Evolutionary conservation across 202 grass and related monocot genomes (phyloP).

Genomic region (Musa balbisiana): DNA sequence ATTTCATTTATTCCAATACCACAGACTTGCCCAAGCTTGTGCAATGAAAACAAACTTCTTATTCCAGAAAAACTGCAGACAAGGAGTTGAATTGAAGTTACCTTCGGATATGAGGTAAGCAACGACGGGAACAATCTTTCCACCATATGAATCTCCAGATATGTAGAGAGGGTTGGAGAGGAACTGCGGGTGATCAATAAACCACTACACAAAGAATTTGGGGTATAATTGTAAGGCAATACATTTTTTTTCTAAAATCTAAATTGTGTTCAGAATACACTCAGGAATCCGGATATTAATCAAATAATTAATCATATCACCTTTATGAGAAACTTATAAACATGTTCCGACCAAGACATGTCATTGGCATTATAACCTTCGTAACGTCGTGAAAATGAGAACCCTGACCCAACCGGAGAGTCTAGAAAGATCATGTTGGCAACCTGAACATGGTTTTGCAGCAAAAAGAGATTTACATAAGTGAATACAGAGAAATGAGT

Average conservation of each 20-base stretch:
- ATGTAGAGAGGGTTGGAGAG: slow-evolving; percentile 17
- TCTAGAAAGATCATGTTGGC: not conserved
- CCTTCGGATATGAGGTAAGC: not conserved
- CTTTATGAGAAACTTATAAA: not conserved
- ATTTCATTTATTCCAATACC: too few species aligned
- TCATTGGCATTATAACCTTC: not conserved
- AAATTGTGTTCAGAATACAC: not conserved
- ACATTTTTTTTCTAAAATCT: not conserved
- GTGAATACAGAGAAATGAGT: not conserved
- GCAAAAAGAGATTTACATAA: not conserved
- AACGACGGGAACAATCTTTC: slow-evolving; percentile 9
- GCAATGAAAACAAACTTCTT: too few species aligned
- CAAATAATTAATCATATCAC: not conserved
- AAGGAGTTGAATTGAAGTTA: not conserved
- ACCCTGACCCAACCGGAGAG: not conserved
- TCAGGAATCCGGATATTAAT: not conserved
- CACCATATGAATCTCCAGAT: slow-evolving; percentile 12
- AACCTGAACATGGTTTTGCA: not conserved
- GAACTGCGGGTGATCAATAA: not conserved
- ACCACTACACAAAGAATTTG: not conserved
- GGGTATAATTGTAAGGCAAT: not conserved
- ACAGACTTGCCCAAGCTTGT: too few species aligned
- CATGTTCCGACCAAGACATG: not conserved
- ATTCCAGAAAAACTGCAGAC: too few species aligned
- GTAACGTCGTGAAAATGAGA: not conserved